Conservation (phyloP, 495 filamentous ascomycete species). For the Beverwykella pulmonaria region DNA sequence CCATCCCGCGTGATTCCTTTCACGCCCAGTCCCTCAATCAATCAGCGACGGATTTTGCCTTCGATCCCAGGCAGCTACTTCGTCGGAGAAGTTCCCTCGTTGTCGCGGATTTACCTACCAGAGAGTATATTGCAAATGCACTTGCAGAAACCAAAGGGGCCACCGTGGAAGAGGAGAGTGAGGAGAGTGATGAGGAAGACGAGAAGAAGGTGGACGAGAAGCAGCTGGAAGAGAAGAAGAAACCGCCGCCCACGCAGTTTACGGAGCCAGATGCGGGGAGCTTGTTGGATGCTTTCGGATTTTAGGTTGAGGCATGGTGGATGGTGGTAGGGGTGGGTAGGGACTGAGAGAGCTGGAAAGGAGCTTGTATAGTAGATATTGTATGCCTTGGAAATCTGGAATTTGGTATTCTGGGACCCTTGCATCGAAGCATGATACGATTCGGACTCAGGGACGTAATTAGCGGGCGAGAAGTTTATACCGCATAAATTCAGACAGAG, state of each 20-base stretch:
- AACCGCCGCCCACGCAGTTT: slow-evolving; percentile 77
- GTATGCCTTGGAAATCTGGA: not conserved
- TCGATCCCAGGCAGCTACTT: slow-evolving; percentile 68
- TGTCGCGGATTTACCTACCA: slow-evolving; percentile 72
- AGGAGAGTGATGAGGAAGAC: slow-evolving; percentile 33
- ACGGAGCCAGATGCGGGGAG: slow-evolving; percentile 83
- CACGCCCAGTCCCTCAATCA: slow-evolving; percentile 17
- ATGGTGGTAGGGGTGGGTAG: too few relatives aligned
- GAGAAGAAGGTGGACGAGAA: slow-evolving; percentile 36
- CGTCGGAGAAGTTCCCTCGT: slow-evolving; percentile 75
- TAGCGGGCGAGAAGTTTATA: too few relatives aligned
- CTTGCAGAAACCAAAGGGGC: slow-evolving; percentile 10
- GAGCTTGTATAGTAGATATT: not conserved
- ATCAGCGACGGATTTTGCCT: slow-evolving; percentile 40
- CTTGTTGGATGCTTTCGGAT: slow-evolving; percentile 53
- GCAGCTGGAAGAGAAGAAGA: slow-evolving; percentile 47
- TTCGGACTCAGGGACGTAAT: too few relatives aligned
- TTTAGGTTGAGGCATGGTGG: slow-evolving; percentile 28
- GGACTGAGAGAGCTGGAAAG: not conserved
- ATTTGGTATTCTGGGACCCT: too few relatives aligned
- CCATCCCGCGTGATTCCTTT: slow-evolving; percentile 25
- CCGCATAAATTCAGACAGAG: too few relatives aligned
- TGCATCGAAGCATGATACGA: too few relatives aligned
- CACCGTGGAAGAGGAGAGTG: slow-evolving; percentile 35
- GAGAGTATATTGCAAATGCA: slow-evolving; percentile 17